These are phyloP conservation scores for Calocybe gangraenosa DNA, from an alignment of 768 basidiomycete species.

Conservation along the genomic window DNA sequence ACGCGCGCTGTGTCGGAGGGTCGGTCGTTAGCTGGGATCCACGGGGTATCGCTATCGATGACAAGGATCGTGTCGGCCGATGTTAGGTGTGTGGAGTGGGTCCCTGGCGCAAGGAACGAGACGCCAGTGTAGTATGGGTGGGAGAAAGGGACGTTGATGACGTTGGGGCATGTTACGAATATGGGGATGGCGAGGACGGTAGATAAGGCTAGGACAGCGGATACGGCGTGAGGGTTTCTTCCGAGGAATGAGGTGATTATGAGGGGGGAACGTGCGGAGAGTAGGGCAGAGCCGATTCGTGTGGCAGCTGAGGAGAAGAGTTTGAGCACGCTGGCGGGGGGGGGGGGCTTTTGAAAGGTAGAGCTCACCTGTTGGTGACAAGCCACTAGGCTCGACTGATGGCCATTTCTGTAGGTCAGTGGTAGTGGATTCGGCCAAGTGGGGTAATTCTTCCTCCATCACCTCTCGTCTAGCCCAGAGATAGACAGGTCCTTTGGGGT, in stretches of 20 bases:
- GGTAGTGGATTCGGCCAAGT: constrained; percentile 26
- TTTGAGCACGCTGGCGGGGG: not conserved
- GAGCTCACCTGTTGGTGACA: constrained; percentile 35
- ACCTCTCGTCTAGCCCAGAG: constrained; percentile 70
- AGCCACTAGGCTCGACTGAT: constrained; percentile 41
- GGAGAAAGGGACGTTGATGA: constrained; percentile 51
- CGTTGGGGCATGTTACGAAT: constrained; percentile 44
- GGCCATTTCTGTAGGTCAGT: constrained; percentile 43
- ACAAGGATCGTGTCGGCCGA: constrained; percentile 61
- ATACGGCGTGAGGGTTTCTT: constrained; percentile 44
- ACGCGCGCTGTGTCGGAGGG: constrained; percentile 43
- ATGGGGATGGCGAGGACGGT: constrained; percentile 51
- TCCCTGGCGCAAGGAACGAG: constrained; percentile 42
- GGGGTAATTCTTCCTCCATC: constrained; percentile 59
- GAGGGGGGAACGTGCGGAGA: constrained; percentile 48
- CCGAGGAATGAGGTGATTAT: constrained; percentile 65
- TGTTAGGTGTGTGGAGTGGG: constrained; percentile 43
- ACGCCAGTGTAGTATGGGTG: constrained; percentile 52
- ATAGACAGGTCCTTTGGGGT: constrained; percentile 72
- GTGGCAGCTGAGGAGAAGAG: constrained; percentile 23
- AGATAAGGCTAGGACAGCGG: constrained; percentile 43
- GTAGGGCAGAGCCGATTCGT: constrained; percentile 44
- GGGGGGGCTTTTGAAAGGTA: too few relatives aligned
- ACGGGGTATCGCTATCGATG: constrained; percentile 64
- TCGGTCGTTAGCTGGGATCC: constrained; percentile 49